Evolutionary conservation across 108 stramenopile species (phyloP).

Genomic region (Skeletonema grethae): DNA sequence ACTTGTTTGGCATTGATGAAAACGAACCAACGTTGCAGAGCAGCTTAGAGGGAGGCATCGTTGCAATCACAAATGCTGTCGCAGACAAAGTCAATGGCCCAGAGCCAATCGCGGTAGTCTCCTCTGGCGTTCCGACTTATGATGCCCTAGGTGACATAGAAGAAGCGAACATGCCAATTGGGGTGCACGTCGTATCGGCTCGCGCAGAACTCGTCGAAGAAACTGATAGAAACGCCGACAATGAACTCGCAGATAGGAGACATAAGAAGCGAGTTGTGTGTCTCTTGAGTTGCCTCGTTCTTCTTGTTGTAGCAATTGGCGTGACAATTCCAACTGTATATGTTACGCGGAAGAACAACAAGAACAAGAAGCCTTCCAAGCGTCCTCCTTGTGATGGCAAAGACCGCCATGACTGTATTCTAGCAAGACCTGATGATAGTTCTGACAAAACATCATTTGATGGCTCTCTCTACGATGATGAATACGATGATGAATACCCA

Average conservation of each 20-base stretch:
- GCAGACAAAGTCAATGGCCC: constrained; percentile 16
- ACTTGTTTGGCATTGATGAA: constrained; percentile 19
- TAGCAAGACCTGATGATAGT: neutral
- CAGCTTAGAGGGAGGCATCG: neutral
- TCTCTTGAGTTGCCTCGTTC: neutral
- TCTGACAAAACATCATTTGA: neutral
- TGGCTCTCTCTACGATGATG: neutral
- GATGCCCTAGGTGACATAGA: constrained; percentile 13
- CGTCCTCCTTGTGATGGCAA: neutral
- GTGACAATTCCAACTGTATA: neutral
- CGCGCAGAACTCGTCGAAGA: constrained; percentile 17
- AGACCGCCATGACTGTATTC: no score
- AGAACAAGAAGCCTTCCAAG: neutral
- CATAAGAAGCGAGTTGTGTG: neutral
- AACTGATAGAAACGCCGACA: neutral
- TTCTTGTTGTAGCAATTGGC: neutral
- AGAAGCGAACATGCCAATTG: constrained; percentile 17
- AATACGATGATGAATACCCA: neutral
- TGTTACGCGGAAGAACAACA: neutral
- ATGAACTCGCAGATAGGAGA: neutral
- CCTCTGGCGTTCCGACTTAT: neutral
- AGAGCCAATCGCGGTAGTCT: constrained; percentile 2
- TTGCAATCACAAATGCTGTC: constrained; percentile 6
- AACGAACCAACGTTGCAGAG: neutral
- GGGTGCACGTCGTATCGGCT: constrained; percentile 24